Evolutionary conservation across 768 basidiomycete species (phyloP), one percentile per base, ranked within the genome.

Genomic region (Agaricus sinodeliciosus): DNA sequence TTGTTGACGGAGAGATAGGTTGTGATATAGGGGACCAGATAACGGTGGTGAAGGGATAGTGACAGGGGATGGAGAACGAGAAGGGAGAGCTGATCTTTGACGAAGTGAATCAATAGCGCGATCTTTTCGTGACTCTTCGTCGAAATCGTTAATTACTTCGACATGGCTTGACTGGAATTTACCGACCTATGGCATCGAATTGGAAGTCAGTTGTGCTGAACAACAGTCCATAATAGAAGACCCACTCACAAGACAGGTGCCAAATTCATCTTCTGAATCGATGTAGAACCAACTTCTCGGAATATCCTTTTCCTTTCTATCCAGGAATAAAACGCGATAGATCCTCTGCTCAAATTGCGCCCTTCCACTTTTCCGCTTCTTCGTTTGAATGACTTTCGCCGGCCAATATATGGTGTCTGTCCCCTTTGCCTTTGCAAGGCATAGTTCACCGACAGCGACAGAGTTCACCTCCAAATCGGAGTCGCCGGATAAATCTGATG

Each of bases 291-390:
- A 72, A 25, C 71, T 69, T 34, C 84, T 69, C 1, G 77, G 63
- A 8, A 83, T 64, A 7, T 66, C 55, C 53, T 67, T 63, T 40
- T 66, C 55, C 3, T 63, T 70, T 2, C 71, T 74, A 52, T 88
- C 87, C 57, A 87, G 68, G 66, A 78, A 90, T n/a, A 69, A 65
- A 5, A 87, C 68, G 19, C 57, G 61, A 62, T 87, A 91, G 45
- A 64, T 60, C 16, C 39, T 42, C 51, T 74, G 72, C 36, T 65
- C 62, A 31, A 11, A 8, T n/a, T 66, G 67, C 43, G 59, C 49
- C 22, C 41, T 54, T 12, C 81, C 74, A 11, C 73, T 70, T 19
- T 78, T 51, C 58, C 82, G 87, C 7, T 27, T 31, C 22, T 54
- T 35, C 39, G 46, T 39, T 0, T 59, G 68, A 9, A 82, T 59